These are phyloP conservation scores for Mortierella sp. DNA, from an alignment of 371 early-diverging fungal species.

Conservation along the genomic window DNA sequence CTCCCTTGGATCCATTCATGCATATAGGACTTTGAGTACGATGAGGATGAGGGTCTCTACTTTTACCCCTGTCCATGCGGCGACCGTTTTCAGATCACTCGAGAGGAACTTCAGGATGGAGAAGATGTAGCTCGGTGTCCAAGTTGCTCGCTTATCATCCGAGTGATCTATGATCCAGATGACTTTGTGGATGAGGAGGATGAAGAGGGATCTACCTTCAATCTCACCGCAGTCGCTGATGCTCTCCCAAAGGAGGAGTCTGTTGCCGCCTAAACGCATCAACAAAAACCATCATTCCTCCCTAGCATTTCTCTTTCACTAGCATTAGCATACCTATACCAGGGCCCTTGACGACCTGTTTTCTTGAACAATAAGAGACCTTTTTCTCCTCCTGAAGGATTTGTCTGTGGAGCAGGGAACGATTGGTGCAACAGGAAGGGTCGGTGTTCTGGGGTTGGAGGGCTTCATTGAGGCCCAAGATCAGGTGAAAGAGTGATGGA, in stretches of 20 bases:
- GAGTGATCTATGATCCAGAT: constrained; percentile 83
- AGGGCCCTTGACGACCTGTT: too few relatives aligned
- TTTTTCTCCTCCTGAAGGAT: too few relatives aligned
- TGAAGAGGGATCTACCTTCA: constrained; percentile 42
- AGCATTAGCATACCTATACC: constrained; percentile 4
- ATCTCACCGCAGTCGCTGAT: constrained; percentile 31
- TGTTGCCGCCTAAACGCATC: constrained; percentile 34
- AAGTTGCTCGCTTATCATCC: constrained; percentile 94
- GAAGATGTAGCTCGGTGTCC: constrained; percentile 97
- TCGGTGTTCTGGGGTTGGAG: too few relatives aligned
- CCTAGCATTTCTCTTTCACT: not conserved
- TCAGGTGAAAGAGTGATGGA: too few relatives aligned
- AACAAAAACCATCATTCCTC: not conserved
- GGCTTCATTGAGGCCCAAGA: too few relatives aligned
- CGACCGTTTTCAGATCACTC: constrained; percentile 95
- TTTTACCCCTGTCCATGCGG: constrained; percentile 99
- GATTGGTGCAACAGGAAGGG: too few relatives aligned
- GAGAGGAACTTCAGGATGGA: constrained; percentile 90
- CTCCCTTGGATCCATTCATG: not conserved
- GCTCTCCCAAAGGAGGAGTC: constrained; percentile 42
- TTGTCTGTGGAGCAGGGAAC: too few relatives aligned
- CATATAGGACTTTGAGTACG: constrained; percentile 94
- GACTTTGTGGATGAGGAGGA: constrained; percentile 51
- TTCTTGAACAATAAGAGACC: too few relatives aligned
- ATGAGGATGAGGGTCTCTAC: constrained; percentile 85